Evolutionary conservation across 2,329 filamentous ascomycete species (phyloP), one percentile per base, ranked within the genome.

Genomic region (Colletotrichum cordylinicola): DNA sequence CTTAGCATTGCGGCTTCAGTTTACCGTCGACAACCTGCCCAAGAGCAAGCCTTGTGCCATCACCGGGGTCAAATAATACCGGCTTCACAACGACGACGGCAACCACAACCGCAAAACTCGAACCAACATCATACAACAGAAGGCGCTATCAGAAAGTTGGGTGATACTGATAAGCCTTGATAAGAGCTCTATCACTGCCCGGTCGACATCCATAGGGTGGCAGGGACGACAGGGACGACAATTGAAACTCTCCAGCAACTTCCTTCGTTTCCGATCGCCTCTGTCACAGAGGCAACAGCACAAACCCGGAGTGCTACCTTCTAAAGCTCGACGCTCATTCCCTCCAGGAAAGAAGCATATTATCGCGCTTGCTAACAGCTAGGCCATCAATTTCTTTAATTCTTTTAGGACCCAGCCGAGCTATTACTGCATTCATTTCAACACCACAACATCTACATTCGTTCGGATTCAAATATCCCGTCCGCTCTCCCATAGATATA

Each of bases 1-100:
- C 43, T 48, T n/a, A 4, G 13, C 0, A 4, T 8, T 6, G n/a
- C 3, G 3, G 43, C 33, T 2, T 21, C n/a, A n/a, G 10, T 2
- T 48, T 21, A 8, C 43, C 10, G 6, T 48, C 8, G 10, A 2
- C 43, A 21, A 8, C 10, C 2, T 4, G n/a, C 43, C 8, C 4
- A 4, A 48, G n/a, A 48, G n/a, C 0, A n/a, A 21, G 10, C 31
- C 31, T 31, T 6, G 31, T 6, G 10, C 0, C 5, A 3, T 52
- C 43, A 52, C 43, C 43, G 1, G 10, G 13, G 18, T 2, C 10
- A 21, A 3, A 0, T 1, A 21, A 6, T 10, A 21, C 18, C 10
- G 9, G 43, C 10, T 6, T 43, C 18, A 12, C 10, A 16, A 4
- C 39, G 1, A 2, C 39, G 9, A 4, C 39, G 3, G 1, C 39